A percentile compares a stretch with the other conserved stretches of the same genome.
Conservation (phyloP, 2,329 filamentous ascomycete genomes). For the Chrysoporthe cubensis region DNA sequence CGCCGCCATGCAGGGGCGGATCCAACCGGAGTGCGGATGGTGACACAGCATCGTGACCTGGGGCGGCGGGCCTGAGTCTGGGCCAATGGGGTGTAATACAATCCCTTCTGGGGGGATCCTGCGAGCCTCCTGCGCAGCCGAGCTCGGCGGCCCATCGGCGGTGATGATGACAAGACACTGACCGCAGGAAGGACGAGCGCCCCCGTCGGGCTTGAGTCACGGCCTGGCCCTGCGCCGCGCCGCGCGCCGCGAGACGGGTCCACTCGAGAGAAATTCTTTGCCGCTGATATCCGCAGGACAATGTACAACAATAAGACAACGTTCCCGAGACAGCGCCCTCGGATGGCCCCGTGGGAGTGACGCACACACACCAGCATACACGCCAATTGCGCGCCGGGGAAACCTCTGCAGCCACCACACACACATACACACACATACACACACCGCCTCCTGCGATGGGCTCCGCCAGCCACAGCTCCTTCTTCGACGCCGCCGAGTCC, state of each 20-base stretch:
- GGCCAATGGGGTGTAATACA: conserved; percentile 4
- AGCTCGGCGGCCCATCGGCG: conserved; percentile 5
- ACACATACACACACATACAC: not conserved
- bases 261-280: conserved; percentile 9
- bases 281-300: conserved; percentile 19
- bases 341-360: not conserved
- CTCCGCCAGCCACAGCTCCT: conserved; percentile 18
- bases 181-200: not conserved
- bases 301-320: not conserved
- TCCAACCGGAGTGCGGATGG: not conserved
- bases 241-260: not conserved
- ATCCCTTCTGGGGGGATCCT: not conserved
- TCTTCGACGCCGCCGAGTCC: conserved; percentile 24
- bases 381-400: not conserved
- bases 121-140: not conserved
- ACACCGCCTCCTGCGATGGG: conserved; percentile 20
- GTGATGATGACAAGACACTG: conserved; percentile 9
- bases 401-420: not conserved
- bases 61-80: no score
- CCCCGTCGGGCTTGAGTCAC: no score
- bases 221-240: not conserved
- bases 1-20: not conserved
- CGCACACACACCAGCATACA: not conserved
- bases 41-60: conserved; percentile 2
- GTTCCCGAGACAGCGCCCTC: not conserved